Evolutionary conservation across 1,284 basidiomycete species (phyloP), one percentile per base, ranked within the genome.

Genomic region (Trichosporon coremiiforme): DNA sequence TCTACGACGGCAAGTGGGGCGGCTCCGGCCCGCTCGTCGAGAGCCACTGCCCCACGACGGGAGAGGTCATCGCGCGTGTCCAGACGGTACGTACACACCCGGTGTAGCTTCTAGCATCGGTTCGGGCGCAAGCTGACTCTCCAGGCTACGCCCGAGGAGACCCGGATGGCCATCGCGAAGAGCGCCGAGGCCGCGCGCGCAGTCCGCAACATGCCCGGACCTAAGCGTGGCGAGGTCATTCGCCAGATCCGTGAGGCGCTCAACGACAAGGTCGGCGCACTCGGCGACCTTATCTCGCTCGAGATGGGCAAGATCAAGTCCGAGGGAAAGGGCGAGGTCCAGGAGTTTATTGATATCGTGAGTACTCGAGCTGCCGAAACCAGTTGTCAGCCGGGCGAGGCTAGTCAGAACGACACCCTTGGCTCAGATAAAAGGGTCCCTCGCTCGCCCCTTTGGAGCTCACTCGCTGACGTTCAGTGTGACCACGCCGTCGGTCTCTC

Each of bases 271-370:
- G 92, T 91, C 67, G 89, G 91, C 68, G 91, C 88, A 41, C 87
- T 98, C 12, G 95, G 95, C 53, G 90, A 91, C 29, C 86, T 87
- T 50, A 84, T 87, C 69, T 82, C 78, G 55, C 78, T 95, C 20
- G 95, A 80, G 83, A 97, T 97, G 95, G 95, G 86, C 64, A 98
- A 98, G 85, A 95, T 97, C 75, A 87, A 87, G 76, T 90, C 91
- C n/a, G 95, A 98, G 81, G 95, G 94, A 38, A 86, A 90, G 62
- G 94, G 94, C 20, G 94, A 98, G 84, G 94, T 98, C 1, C 79
- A 81, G 66, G 81, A 83, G 84, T 95, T 95, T 76, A 88, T 98
- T 71, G 95, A 98, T 80, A 94, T 96, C 69, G 93, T 94, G 65
- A 74, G 68, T 38, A 10, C 2, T 17, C 45, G 20, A 13, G 17